A percentile compares a stretch with the other conserved stretches of the same genome.
phyloP scores from a whole-genome alignment of 495 filamentous ascomycete species.

The Lasiosphaeriaceae sp. region DNA sequence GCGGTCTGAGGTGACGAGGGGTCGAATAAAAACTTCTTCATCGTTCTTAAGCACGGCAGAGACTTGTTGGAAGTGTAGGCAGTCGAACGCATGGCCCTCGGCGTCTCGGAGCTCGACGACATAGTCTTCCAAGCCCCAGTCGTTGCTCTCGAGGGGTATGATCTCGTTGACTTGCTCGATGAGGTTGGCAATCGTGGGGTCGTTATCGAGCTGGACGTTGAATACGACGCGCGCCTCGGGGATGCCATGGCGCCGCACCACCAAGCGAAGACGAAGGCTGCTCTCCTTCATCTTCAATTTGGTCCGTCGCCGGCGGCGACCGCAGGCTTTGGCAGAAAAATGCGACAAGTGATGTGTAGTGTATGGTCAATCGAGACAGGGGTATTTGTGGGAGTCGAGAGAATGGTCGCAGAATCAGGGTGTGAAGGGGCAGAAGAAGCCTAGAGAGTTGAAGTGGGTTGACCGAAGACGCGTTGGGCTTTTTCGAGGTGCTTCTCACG shows the following conservation, averaged over 20 bases:
- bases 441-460: not conserved
- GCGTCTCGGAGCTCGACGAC: constrained; percentile 66
- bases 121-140: constrained; percentile 93
- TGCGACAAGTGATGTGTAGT: not conserved
- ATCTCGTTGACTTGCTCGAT: constrained; percentile 79
- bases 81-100: constrained; percentile 68
- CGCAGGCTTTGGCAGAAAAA: constrained; percentile 1
- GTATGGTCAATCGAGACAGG: not conserved
- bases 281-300: constrained; percentile 19
- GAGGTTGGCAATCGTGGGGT: constrained; percentile 71
- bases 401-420: not conserved
- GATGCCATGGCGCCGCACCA: constrained; percentile 74
- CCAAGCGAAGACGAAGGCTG: constrained; percentile 75
- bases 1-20: constrained; percentile 71
- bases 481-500: not conserved
- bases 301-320: too few relatives aligned
- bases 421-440: not conserved
- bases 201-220: constrained; percentile 53
- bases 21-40: constrained; percentile 71
- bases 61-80: constrained; percentile 79
- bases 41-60: constrained; percentile 69
- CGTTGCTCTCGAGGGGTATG: constrained; percentile 74
- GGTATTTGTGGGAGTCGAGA: not conserved
- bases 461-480: not conserved
- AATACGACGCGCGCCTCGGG: constrained; percentile 75